Evolutionary conservation across 75 land plant genomes (phyloP).

Genomic region (Ceratopteris richardii): DNA sequence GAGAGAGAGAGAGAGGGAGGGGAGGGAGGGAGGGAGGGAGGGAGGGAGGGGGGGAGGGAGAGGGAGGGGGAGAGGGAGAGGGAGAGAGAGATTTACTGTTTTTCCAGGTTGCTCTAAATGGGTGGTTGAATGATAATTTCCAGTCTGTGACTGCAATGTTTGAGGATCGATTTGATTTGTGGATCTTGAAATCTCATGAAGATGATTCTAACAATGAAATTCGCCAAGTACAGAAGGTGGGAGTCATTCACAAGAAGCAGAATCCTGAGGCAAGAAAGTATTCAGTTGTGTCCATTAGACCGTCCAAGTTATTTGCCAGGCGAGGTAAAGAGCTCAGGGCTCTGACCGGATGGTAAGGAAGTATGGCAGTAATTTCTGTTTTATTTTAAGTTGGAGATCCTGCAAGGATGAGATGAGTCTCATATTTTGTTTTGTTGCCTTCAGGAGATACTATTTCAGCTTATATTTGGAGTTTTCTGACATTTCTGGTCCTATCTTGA

Average conservation of each 20-base stretch:
- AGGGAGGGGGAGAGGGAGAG: not conserved
- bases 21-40: no score
- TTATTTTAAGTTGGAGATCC: no score
- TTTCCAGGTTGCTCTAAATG: constrained; percentile 59
- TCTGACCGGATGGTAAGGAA: not conserved
- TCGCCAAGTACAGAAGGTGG: constrained; percentile 38
- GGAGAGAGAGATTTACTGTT: not conserved
- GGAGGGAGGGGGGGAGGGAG: not conserved
- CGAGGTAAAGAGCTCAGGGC: not conserved
- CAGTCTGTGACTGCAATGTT: constrained; percentile 74
- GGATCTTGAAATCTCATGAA: constrained; percentile 25
- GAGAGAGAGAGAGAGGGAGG: not conserved
- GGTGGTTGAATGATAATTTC: constrained; percentile 71
- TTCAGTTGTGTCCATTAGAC: not conserved
- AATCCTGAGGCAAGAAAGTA: not conserved
- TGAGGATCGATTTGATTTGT: constrained; percentile 81
- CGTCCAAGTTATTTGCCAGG: no score
- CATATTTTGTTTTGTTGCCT: constrained; percentile 13
- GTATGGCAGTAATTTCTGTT: not conserved
- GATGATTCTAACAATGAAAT: constrained; percentile 9
- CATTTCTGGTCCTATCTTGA: constrained; percentile 60
- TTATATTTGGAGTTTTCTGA: constrained; percentile 81
- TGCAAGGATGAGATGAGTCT: no score
- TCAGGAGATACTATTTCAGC: constrained; percentile 95
- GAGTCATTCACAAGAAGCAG: constrained; percentile 10